Evolutionary conservation across 1,139 yeast genomes (phyloP).

Genomic region (Geotrichum australiense): DNA sequence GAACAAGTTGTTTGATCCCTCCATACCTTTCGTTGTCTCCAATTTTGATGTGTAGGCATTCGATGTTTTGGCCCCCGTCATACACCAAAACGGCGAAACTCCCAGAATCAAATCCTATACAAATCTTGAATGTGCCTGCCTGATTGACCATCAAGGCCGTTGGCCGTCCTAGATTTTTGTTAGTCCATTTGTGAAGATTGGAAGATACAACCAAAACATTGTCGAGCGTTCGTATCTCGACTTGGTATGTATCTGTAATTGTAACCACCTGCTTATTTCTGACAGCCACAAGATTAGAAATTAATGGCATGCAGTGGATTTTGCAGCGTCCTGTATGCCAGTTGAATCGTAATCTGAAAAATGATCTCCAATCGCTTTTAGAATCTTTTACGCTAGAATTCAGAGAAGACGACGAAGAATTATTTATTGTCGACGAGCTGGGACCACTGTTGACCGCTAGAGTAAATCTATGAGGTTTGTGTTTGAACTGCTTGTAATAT

Average conservation of each 20-base stretch:
- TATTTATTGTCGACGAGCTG: neutral
- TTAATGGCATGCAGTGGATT: slow-evolving; percentile 2
- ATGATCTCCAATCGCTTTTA: slow-evolving; percentile 15
- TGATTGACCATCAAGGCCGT: slow-evolving; percentile 14
- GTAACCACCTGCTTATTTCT: slow-evolving; percentile 15
- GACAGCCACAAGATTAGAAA: slow-evolving; percentile 10
- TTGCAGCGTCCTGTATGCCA: slow-evolving; percentile 16
- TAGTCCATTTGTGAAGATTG: slow-evolving; percentile 10
- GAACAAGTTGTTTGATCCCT: slow-evolving; percentile 15
- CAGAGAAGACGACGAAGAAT: neutral
- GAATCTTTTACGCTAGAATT: neutral
- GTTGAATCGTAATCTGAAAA: slow-evolving; percentile 14
- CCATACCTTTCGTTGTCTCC: slow-evolving; percentile 10
- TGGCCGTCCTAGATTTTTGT: slow-evolving; percentile 6
- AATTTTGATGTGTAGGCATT: slow-evolving; percentile 6
- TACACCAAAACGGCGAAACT: slow-evolving; percentile 14
- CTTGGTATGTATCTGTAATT: slow-evolving; percentile 2
- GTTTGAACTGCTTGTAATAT: slow-evolving; percentile 12
- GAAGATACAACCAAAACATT: slow-evolving; percentile 1
- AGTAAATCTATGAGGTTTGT: slow-evolving; percentile 2
- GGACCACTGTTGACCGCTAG: slow-evolving; percentile 6
- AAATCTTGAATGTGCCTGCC: slow-evolving; percentile 13
- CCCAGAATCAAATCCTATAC: slow-evolving; percentile 17
- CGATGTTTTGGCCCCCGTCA: slow-evolving; percentile 3
- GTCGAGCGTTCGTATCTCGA: slow-evolving; percentile 8